phyloP scores from a whole-genome alignment of 768 basidiomycete species.

The Daedalea quercina region DNA sequence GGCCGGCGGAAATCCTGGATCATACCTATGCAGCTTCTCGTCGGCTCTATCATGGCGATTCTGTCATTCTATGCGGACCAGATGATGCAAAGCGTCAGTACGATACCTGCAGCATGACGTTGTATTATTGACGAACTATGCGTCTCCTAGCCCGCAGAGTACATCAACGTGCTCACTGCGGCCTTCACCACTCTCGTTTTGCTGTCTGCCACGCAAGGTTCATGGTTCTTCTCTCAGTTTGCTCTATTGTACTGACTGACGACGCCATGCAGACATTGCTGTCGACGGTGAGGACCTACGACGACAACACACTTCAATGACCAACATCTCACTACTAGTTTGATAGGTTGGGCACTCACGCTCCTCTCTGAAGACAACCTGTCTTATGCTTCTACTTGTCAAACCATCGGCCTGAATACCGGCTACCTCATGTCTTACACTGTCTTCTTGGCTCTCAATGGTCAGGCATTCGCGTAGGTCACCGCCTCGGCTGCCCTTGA shows the following conservation, averaged over 20 bases:
- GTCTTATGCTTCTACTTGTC: slow-evolving; percentile 96
- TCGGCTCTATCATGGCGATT: slow-evolving; percentile 78
- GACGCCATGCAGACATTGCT: slow-evolving; percentile 68
- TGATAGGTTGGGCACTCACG: slow-evolving; percentile 70
- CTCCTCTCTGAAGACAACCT: slow-evolving; percentile 88
- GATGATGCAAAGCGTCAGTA: slow-evolving; percentile 69
- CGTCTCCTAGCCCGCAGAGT: slow-evolving; percentile 60
- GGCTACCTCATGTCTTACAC: slow-evolving; percentile 97
- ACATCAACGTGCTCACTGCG: slow-evolving; percentile 71
- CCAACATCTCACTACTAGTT: neutral
- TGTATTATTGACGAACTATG: slow-evolving; percentile 9
- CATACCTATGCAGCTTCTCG: slow-evolving; percentile 90
- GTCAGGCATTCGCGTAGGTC: slow-evolving; percentile 78
- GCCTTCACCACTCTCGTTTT: slow-evolving; percentile 88
- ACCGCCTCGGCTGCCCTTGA: neutral
- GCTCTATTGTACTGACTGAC: slow-evolving; percentile 12
- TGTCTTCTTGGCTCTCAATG: slow-evolving; percentile 95
- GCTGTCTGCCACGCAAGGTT: slow-evolving; percentile 96
- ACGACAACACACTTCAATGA: neutral
- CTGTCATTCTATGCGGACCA: slow-evolving; percentile 70
- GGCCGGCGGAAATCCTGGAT: slow-evolving; percentile 99
- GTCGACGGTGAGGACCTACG: slow-evolving; percentile 81
- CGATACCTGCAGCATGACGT: neutral
- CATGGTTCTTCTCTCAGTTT: slow-evolving; percentile 9
- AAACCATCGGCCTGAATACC: slow-evolving; percentile 94